Evolutionary conservation across 768 basidiomycete genomes (phyloP).

Genomic region (Suillus subluteus): DNA sequence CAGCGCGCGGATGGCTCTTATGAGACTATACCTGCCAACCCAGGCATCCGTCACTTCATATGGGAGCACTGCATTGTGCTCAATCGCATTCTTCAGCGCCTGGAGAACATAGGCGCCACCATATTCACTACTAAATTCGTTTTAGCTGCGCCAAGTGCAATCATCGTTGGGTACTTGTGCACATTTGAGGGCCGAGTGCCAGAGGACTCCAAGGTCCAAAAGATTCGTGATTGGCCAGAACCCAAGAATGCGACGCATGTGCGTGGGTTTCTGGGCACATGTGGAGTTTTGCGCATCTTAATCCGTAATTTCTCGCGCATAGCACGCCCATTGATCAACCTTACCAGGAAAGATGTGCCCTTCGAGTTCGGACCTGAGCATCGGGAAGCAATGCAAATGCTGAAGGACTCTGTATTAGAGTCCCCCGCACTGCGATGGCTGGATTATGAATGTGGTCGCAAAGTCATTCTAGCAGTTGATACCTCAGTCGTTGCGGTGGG

Average conservation of each 20-base stretch:
- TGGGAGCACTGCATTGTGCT: conserved; percentile 43
- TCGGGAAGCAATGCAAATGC: background rate
- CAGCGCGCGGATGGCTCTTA: conserved; percentile 27
- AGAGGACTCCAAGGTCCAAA: conserved; percentile 27
- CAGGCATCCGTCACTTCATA: conserved; percentile 38
- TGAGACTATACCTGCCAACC: conserved; percentile 42
- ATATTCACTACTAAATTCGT: conserved; percentile 41
- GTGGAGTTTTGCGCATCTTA: conserved; percentile 21
- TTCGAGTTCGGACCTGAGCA: no score
- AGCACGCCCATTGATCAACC: no score
- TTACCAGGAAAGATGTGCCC: no score
- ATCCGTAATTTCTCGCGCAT: no score
- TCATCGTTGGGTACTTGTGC: conserved; percentile 43
- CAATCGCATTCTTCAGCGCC: conserved; percentile 39
- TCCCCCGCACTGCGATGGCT: conserved; percentile 17
- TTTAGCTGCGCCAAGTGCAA: conserved; percentile 29
- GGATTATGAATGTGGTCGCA: conserved; percentile 16
- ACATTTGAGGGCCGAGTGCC: conserved; percentile 37
- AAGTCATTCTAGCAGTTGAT: conserved; percentile 27
- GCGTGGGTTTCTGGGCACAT: conserved; percentile 32
- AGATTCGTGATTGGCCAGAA: conserved; percentile 35
- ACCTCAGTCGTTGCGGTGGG: conserved; percentile 38
- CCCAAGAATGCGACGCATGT: conserved; percentile 17
- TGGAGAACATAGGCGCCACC: conserved; percentile 41
- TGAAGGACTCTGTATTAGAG: conserved; percentile 25